Evolutionary conservation across 495 filamentous ascomycete species (phyloP).

Genomic region (Aspergillus saccharolyticus): DNA sequence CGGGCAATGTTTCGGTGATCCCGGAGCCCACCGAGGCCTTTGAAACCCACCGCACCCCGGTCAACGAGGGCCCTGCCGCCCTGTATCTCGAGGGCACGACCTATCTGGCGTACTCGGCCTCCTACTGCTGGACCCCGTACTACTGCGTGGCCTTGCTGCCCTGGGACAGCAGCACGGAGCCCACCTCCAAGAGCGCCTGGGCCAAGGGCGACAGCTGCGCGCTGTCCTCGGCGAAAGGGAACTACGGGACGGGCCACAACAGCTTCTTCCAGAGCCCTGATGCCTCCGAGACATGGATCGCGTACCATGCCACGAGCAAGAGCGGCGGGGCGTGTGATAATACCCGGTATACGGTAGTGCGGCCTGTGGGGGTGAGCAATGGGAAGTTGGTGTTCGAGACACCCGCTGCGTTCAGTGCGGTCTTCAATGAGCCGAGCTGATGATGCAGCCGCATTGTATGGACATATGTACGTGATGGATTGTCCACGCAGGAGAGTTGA

Average conservation of each 20-base stretch:
- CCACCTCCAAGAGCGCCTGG: constrained; percentile 37
- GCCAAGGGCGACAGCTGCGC: constrained; percentile 33
- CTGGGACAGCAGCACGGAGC: constrained; percentile 36
- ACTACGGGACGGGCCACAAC: constrained; percentile 53
- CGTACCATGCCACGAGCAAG: constrained; percentile 46
- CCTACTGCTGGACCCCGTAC: constrained; percentile 46
- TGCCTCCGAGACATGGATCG: constrained; percentile 42
- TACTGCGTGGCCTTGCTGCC: constrained; percentile 49
- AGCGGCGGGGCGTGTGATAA: constrained; percentile 39
- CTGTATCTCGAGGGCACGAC: constrained; percentile 43
- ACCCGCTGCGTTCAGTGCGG: neutral
- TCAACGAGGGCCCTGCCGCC: constrained; percentile 49
- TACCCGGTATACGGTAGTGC: constrained; percentile 45
- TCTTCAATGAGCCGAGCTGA: neutral
- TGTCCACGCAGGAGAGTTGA: no score
- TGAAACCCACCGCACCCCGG: constrained; percentile 43
- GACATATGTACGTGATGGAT: no score
- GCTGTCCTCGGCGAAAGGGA: constrained; percentile 39
- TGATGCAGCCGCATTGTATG: no score
- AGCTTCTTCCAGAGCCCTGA: constrained; percentile 42
- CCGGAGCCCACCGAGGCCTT: constrained; percentile 38
- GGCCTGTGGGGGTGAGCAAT: constrained; percentile 14
- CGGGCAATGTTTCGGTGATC: constrained; percentile 33
- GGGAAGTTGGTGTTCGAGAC: neutral
- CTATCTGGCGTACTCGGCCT: constrained; percentile 48